Percentiles rank a stretch among this genome's conserved stretches.
Conservation (phyloP, 1,284 basidiomycete genomes). For the Golubevia pallescens region DNA sequence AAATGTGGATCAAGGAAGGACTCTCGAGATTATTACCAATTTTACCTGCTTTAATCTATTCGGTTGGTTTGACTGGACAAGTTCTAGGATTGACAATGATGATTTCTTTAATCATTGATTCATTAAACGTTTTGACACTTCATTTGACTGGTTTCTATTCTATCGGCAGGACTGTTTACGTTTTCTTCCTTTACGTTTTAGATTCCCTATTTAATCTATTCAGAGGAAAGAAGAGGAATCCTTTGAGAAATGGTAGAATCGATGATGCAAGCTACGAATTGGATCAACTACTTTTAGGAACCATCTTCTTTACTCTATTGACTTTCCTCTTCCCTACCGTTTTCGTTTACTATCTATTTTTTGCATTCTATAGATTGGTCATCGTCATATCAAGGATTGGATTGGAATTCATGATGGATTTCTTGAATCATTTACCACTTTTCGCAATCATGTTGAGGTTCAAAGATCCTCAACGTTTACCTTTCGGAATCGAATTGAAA, state of each 20-base stretch:
- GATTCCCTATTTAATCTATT: slow-evolving; percentile 54
- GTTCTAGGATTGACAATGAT: slow-evolving; percentile 36
- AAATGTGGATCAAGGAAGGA: slow-evolving; percentile 10
- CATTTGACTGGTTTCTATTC: slow-evolving; percentile 42
- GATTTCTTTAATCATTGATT: slow-evolving; percentile 36
- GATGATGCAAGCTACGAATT: slow-evolving; percentile 53
- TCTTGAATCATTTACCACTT: slow-evolving; percentile 41
- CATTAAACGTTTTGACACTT: slow-evolving; percentile 27
- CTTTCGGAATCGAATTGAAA: slow-evolving; percentile 13
- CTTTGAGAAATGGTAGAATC: slow-evolving; percentile 41
- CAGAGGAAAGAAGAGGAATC: slow-evolving; percentile 57
- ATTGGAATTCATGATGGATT: slow-evolving; percentile 14
- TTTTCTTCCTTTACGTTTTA: slow-evolving; percentile 30
- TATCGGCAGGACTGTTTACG: slow-evolving; percentile 30
- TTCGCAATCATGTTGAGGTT: slow-evolving; percentile 47
- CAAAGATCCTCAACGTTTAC: slow-evolving; percentile 45
- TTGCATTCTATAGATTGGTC: slow-evolving; percentile 22
- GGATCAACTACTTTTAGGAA: slow-evolving; percentile 59
- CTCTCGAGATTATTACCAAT: too few relatives aligned
- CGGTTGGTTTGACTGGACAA: slow-evolving; percentile 17
- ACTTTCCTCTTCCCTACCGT: slow-evolving; percentile 57
- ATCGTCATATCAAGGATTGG: slow-evolving; percentile 22
- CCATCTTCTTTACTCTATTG: slow-evolving; percentile 55
- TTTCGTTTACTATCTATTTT: slow-evolving; percentile 42
- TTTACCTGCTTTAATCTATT: slow-evolving; percentile 7